Base-by-base conservation (phyloP, 2,329 filamentous ascomycete genomes). In the Sarocladiaceae sp. region DNA sequence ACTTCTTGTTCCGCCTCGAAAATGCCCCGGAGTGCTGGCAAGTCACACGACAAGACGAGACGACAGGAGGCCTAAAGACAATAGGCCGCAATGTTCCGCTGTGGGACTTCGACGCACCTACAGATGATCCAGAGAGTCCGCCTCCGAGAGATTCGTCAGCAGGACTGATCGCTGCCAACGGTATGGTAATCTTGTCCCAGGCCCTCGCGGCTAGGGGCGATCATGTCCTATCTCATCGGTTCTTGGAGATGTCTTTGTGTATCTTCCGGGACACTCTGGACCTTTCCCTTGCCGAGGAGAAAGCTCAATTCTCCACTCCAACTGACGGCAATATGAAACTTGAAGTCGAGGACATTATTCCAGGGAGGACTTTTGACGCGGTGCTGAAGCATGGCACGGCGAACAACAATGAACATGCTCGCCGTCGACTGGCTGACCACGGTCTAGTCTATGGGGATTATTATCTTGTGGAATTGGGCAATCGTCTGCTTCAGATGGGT, bases 391-490 rank as follows among this genome's bases (percentile, higher is more conserved):
- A 62, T 36, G 62, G 60, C 4, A 71, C 67, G 2, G 68, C 66
- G 2, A 69, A 69, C 31, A 60, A 65, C 49, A 69, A 71, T 37
- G 59, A 55, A 0, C 57, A 62, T 6, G 65, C 65, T 4, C 58
- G 60, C 12, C 61, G 61, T 53, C 52, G 64, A 28, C 67, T 66
- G 29, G 62, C 64, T 55, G 62, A 71, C 11, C 68, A 71, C 54
- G 74, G 75, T 0, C 52, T 78, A 10, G 74, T 78, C 2, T 78
- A 77, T 62, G 75, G 67, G 0, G 75, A 77, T 55, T 78, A 78
- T 54, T 78, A 71, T 54, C 59, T 77, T 15, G 58, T 77, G 4
- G 71, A 74, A 52, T 71, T 74, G 56, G 72, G 72, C 2, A 76
- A 76, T 52, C 68, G 71, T 52, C 54, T 76, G 13, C 54, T 76